A percentile compares a stretch with the other conserved stretches of the same genome.
Evolutionary conservation across 106 monocot genomes (phyloP).

Genomic region (Acorus calamus): DNA sequence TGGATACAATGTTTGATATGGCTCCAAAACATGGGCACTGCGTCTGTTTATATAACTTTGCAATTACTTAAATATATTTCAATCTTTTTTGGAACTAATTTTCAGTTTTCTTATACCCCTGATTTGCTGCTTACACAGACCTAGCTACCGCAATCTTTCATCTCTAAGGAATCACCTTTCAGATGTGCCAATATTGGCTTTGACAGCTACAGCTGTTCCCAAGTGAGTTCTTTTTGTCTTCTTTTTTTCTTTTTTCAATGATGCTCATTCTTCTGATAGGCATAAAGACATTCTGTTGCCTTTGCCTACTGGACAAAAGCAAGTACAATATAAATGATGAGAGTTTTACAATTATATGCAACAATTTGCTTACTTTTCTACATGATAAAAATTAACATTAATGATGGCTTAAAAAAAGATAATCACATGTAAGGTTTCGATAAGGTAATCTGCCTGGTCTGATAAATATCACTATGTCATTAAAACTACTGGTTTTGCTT

Average conservation of each 20-base stretch:
- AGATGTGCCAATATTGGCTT: constrained; percentile 79
- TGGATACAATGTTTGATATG: neutral
- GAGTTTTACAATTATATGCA: too few species aligned
- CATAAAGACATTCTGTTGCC: too few species aligned
- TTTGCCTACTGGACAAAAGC: too few species aligned
- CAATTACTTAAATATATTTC: neutral
- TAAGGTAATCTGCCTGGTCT: too few species aligned
- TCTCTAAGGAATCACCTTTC: constrained; percentile 63
- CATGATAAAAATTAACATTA: too few species aligned
- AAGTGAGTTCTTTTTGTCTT: constrained; percentile 38
- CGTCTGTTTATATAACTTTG: neutral
- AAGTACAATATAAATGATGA: too few species aligned
- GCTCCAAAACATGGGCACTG: neutral
- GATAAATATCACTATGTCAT: too few species aligned
- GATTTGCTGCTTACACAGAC: constrained; percentile 32
- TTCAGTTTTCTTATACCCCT: constrained; percentile 1
- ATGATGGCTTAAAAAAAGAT: too few species aligned
- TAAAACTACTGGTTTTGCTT: too few species aligned
- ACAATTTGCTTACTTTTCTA: too few species aligned
- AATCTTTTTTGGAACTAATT: neutral
- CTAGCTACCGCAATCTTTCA: constrained; percentile 87
- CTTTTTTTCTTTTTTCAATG: neutral
- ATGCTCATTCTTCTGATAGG: too few species aligned
- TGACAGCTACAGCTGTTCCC: constrained; percentile 90
- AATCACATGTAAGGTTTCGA: too few species aligned